Conservation (phyloP, 2,329 filamentous ascomycete genomes). For the Cladobotryum mycophilum region DNA sequence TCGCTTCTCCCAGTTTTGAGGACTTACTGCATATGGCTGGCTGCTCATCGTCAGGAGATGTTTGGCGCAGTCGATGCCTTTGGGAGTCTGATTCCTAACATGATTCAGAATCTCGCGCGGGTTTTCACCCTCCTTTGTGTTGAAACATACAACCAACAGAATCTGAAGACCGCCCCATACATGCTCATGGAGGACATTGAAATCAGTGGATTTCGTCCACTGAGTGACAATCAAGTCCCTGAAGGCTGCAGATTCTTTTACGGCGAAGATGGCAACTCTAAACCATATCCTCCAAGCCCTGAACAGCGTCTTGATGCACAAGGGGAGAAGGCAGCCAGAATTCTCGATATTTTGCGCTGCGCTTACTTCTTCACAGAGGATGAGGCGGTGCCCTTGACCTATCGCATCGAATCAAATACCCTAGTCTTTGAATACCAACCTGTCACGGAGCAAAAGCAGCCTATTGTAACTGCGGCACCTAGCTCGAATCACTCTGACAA, state of each 20-base stretch:
- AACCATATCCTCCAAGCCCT: slow-evolving; percentile 31
- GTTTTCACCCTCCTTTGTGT: slow-evolving; percentile 43
- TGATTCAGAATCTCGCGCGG: slow-evolving; percentile 41
- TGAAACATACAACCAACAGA: slow-evolving; percentile 35
- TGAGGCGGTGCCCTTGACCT: slow-evolving; percentile 31
- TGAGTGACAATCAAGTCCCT: slow-evolving; percentile 33
- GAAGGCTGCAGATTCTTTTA: slow-evolving; percentile 34
- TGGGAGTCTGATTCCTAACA: slow-evolving; percentile 38
- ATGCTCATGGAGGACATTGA: slow-evolving; percentile 47
- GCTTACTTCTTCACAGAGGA: slow-evolving; percentile 42
- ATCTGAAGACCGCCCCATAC: slow-evolving; percentile 38
- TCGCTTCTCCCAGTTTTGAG: slow-evolving; percentile 47
- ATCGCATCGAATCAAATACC: slow-evolving; percentile 20
- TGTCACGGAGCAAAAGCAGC: background rate
- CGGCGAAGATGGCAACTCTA: slow-evolving; percentile 28
- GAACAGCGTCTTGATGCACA: slow-evolving; percentile 26
- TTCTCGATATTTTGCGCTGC: slow-evolving; percentile 43
- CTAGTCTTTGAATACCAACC: slow-evolving; percentile 30
- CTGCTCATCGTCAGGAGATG: slow-evolving; percentile 39
- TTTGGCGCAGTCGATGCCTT: slow-evolving; percentile 40
- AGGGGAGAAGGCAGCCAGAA: slow-evolving; percentile 39
- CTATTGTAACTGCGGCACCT: background rate
- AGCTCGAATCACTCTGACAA: background rate
- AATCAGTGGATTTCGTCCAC: slow-evolving; percentile 37
- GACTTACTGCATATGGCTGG: slow-evolving; percentile 50